Evolutionary conservation across 106 monocot genomes (phyloP).

Genomic region (Phalaenopsis equestris): DNA sequence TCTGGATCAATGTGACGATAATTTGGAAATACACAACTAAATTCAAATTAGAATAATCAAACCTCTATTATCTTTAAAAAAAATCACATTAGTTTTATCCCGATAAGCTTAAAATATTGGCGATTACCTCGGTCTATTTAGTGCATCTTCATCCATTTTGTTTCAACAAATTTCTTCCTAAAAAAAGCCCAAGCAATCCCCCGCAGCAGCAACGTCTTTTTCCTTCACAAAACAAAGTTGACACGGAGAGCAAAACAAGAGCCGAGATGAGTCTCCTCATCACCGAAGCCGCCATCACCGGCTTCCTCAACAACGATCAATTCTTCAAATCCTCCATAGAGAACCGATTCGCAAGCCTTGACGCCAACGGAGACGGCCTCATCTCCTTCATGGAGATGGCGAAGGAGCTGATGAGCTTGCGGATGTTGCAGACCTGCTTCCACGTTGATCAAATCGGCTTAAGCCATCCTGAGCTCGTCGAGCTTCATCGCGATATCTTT

Average conservation of each 20-base stretch:
- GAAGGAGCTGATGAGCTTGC: slow-evolving; percentile 37
- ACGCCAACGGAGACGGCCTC: slow-evolving; percentile 15
- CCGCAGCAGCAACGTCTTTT: no score
- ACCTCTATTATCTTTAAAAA: no score
- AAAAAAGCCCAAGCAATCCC: no score
- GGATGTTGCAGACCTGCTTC: slow-evolving; percentile 34
- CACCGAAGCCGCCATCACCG: slow-evolving; percentile 10
- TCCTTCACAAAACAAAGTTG: not conserved
- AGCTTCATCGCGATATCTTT: slow-evolving; percentile 39
- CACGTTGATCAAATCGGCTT: slow-evolving; percentile 17
- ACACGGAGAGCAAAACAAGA: no score
- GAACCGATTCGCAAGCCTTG: slow-evolving; percentile 12
- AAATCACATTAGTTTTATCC: no score
- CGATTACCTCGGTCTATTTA: no score
- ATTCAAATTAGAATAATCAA: no score
- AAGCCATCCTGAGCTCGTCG: slow-evolving; percentile 23
- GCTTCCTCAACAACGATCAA: slow-evolving; percentile 7
- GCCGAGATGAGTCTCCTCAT: slow-evolving; percentile 8
- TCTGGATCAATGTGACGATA: no score
- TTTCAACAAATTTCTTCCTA: no score
- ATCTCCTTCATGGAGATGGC: slow-evolving; percentile 21
- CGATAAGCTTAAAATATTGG: no score
- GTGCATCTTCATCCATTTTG: no score
- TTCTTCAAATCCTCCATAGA: slow-evolving; percentile 4
- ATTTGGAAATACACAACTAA: no score